Conservation (phyloP, 768 basidiomycete species). For the Boletus insuetus region DNA sequence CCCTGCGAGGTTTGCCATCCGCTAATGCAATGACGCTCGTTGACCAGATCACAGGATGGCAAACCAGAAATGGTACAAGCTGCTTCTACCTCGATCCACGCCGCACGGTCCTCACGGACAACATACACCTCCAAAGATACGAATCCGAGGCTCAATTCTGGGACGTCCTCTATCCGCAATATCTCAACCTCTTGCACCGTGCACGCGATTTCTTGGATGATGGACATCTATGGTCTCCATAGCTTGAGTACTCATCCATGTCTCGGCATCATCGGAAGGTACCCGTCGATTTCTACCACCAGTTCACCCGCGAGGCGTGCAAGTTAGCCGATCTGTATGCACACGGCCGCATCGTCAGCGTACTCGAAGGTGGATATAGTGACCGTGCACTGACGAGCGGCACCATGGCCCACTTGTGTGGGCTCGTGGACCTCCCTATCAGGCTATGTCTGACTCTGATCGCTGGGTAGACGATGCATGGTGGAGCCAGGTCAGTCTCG, state of each 20-base stretch:
- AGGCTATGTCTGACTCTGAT: neutral
- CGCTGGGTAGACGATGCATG: conserved; percentile 45
- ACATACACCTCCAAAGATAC: conserved; percentile 17
- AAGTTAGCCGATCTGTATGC: conserved; percentile 64
- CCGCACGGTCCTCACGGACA: conserved; percentile 15
- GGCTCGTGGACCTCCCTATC: conserved; percentile 42
- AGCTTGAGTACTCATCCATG: conserved; percentile 90
- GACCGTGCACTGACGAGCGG: conserved; percentile 86
- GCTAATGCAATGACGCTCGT: neutral
- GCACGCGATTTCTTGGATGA: conserved; percentile 77
- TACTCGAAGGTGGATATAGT: conserved; percentile 94
- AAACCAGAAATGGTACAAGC: conserved; percentile 76
- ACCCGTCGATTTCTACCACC: conserved; percentile 80
- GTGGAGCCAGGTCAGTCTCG: conserved; percentile 65
- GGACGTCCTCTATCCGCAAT: conserved; percentile 58
- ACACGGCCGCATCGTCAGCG: conserved; percentile 71
- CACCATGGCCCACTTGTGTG: conserved; percentile 75
- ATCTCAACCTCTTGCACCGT: conserved; percentile 56
- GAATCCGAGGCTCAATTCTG: conserved; percentile 10
- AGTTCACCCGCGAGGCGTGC: conserved; percentile 72
- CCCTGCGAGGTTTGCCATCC: conserved; percentile 73
- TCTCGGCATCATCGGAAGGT: conserved; percentile 89
- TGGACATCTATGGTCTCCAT: no score
- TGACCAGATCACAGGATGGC: conserved; percentile 58
- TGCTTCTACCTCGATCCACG: conserved; percentile 54